Conservation (phyloP, 257 asterid species). For the Capsicum baccatum region DNA sequence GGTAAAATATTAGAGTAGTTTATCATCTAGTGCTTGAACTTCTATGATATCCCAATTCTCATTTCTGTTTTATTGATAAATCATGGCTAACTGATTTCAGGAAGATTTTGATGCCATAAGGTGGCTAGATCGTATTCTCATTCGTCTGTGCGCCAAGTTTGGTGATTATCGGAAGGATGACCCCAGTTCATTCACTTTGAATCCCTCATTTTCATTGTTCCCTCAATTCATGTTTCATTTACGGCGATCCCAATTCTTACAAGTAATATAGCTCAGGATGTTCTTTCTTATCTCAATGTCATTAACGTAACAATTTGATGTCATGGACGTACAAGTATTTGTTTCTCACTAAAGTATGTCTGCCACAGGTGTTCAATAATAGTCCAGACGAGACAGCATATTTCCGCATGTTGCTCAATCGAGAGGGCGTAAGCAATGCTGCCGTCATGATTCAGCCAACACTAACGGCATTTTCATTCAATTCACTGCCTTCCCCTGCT, state of each 20-base stretch:
- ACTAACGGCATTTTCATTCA: constrained; percentile 78
- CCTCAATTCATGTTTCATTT: constrained; percentile 98
- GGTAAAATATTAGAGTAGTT: background rate
- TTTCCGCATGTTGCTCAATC: constrained; percentile 91
- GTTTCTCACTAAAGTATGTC: constrained; percentile 26
- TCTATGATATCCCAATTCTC: background rate
- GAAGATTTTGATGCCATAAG: constrained; percentile 94
- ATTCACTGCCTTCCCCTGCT: constrained; percentile 88
- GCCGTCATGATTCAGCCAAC: constrained; percentile 99
- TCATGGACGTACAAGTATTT: constrained; percentile 16
- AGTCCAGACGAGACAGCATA: constrained; percentile 99
- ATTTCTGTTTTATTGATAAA: constrained; percentile 7
- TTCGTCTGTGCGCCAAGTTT: constrained; percentile 92
- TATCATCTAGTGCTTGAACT: background rate
- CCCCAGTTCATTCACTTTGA: constrained; percentile 82
- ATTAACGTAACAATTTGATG: background rate
- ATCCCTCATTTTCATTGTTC: constrained; percentile 79
- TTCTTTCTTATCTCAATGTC: constrained; percentile 24
- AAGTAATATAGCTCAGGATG: constrained; percentile 50
- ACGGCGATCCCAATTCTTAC: constrained; percentile 95
- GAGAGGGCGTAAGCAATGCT: constrained; percentile 89
- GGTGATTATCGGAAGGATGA: constrained; percentile 99
- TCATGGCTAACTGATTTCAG: constrained; percentile 48
- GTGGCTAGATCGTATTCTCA: constrained; percentile 95
- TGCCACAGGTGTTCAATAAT: constrained; percentile 81